Base-by-base conservation (phyloP, 2,329 filamentous ascomycete species). In the Fusarium euwallaceae region DNA sequence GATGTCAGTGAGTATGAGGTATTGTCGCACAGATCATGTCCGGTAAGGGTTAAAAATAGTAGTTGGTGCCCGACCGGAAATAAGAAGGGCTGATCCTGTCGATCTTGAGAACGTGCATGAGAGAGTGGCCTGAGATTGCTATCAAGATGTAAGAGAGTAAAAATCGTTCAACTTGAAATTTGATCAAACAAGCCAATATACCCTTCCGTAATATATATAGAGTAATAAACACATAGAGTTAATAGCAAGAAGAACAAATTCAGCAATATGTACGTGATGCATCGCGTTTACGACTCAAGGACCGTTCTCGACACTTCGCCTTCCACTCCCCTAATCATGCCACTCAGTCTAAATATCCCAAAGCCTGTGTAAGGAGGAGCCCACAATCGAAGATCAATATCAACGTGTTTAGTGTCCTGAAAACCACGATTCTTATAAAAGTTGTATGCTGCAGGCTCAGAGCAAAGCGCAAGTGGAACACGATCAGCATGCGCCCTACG, bases 311-410 rank as follows among this genome's bases (percentile, higher is more conserved):
- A 43, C 11, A 14, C 20, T 24, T 45, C 43, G 11, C n/a, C n/a
- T 45, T 45, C 12, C 43, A 45, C 24, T 11, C 45, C 1, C 45
- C 24, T 5, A n/a, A 29, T 27, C 58, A 71, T 53, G 5, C 69
- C 61, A 2, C 39, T 60, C 9, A 69, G 37, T 22, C 69, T 62
- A 4, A 71, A 71, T 14, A 39, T 45, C 2, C 69, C 69, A 60
- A 71, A 71, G 8, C 69, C 66, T n/a, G 61, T 62, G 20, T 48
- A 22, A 4, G 69, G 43, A 27, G 58, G 62, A 22, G 66, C 61
- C 61, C 66, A 63, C 9, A 62, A 20, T 12, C 66, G 32, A n/a
- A 71, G 32, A n/a, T 71, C 69, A 20, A 71, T 43, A 6, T 71
- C 69, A 5, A 22, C 41, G 4, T 69, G 36, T 7, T 4, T 55